These are phyloP conservation scores for Neoarthrinium moseri DNA, from an alignment of 2,329 filamentous ascomycete species.

Conservation along the genomic window DNA sequence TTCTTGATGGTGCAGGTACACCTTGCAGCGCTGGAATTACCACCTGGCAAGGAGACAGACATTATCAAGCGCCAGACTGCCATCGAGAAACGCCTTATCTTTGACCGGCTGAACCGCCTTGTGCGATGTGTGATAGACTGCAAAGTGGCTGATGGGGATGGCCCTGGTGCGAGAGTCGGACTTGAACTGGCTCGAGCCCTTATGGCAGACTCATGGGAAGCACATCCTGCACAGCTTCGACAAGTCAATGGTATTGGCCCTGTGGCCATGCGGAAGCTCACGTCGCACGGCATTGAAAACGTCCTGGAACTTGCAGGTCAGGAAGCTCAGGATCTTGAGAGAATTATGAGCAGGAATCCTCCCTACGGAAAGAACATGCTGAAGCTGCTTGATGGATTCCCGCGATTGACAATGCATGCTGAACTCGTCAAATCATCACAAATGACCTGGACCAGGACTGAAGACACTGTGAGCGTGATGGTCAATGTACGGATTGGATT, in stretches of 20 bases:
- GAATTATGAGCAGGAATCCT: slow-evolving; percentile 73
- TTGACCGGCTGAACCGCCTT: slow-evolving; percentile 67
- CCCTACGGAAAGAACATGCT: slow-evolving; percentile 76
- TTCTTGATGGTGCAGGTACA: slow-evolving; percentile 76
- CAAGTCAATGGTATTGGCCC: slow-evolving; percentile 79
- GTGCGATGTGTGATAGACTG: slow-evolving; percentile 77
- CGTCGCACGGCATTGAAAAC: slow-evolving; percentile 65
- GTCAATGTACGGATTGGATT: slow-evolving; percentile 70
- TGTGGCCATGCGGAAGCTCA: slow-evolving; percentile 72
- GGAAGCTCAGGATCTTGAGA: slow-evolving; percentile 73
- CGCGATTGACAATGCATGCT: slow-evolving; percentile 46
- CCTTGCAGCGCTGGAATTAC: slow-evolving; percentile 65
- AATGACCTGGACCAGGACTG: slow-evolving; percentile 20
- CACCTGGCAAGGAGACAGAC: slow-evolving; percentile 54
- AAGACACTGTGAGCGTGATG: slow-evolving; percentile 53
- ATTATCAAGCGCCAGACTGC: slow-evolving; percentile 56
- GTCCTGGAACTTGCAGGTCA: slow-evolving; percentile 68
- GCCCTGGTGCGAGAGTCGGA: slow-evolving; percentile 63
- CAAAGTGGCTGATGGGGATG: slow-evolving; percentile 59
- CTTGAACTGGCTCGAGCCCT: slow-evolving; percentile 79
- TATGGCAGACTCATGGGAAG: slow-evolving; percentile 76
- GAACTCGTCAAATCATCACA: slow-evolving; percentile 25
- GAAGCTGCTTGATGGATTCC: slow-evolving; percentile 67
- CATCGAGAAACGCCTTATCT: slow-evolving; percentile 62
- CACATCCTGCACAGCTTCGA: slow-evolving; percentile 74